phyloP scores from a whole-genome alignment of 345 rosid genomes.

The Erucastrum elatum region DNA sequence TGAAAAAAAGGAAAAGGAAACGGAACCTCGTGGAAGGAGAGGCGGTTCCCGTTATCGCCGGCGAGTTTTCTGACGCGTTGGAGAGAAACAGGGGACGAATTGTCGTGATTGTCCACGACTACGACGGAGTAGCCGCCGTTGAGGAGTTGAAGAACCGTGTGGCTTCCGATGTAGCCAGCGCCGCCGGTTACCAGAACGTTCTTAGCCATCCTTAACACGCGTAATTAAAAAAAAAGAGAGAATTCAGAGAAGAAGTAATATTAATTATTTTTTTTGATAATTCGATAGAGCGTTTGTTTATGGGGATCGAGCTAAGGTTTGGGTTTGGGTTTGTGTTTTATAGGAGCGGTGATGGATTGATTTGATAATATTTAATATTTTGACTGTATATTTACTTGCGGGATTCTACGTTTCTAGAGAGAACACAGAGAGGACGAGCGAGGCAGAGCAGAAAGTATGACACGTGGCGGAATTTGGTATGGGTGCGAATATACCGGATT shows the following conservation, averaged over 20 bases:
- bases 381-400: constrained; percentile 26
- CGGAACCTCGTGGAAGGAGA: constrained; percentile 68
- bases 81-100: constrained; percentile 61
- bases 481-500: constrained; percentile 30
- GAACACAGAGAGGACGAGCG: background rate
- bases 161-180: constrained; percentile 93
- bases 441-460: background rate
- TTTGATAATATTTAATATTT: background rate
- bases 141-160: constrained; percentile 89
- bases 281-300: constrained; percentile 4
- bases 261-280: background rate
- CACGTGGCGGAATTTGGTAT: constrained; percentile 24
- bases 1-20: background rate
- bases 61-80: constrained; percentile 70
- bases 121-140: constrained; percentile 61
- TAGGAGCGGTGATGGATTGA: constrained; percentile 14
- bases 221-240: no score
- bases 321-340: constrained; percentile 31
- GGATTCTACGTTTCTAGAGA: constrained; percentile 34
- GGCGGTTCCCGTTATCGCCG: constrained; percentile 47
- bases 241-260: background rate
- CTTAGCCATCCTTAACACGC: constrained; percentile 38
- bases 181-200: constrained; percentile 86
- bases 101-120: constrained; percentile 81
- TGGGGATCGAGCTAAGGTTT: constrained; percentile 18